Base-by-base conservation (phyloP, 1,284 basidiomycete genomes). In the Ganoderma leucocontextum region DNA sequence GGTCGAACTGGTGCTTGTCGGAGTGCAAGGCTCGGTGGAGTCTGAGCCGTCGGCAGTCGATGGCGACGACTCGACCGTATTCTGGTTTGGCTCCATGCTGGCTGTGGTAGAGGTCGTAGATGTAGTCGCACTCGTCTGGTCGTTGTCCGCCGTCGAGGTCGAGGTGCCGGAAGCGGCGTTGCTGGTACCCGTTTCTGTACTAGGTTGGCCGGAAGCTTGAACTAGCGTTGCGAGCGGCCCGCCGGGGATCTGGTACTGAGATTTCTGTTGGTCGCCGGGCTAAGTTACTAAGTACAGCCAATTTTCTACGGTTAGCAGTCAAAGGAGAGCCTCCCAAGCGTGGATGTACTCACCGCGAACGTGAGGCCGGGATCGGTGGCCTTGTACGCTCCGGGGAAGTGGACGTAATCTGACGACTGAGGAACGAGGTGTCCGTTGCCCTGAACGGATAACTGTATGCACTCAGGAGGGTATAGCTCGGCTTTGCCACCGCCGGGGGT, bases 321-420 rank as follows among this genome's bases (percentile, higher is more conserved):
- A 19, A 55, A 12, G 19, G 2, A 5, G 10, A 33, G 53, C 17
- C 6, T 35, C 7, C 5, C 13, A 17, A 19, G 17, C 15, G 15
- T 0, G 33, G 29, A 33, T 9, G 29, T 2, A 19, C 53, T 55
- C 33, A 55, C 53, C 7, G 53, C 53, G 19, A 55, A 55, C 17
- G 53, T 55, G 7, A 55, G 19, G 17, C 53, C 53, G 19, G 53
- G 53, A n/a, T 55, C 53, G 8, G 53, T 35, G 17, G 53, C 33
- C 53, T 55, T 55, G 53, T 55, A 55, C 17, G 53, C 53, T 35
- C 53, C 33, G 19, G 53, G 53, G 33, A 55, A 55, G 33, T 55
- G 53, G 17, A 55, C 53, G 33, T 19, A 55, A n/a, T 55, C 53
- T 5, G 53, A 55, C 2, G 53, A 3, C 19, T 55, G 33, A 8